These are phyloP conservation scores for Globisporangium recalcitrans DNA, from an alignment of 352 stramenopile genomes.

Conservation along the genomic window DNA sequence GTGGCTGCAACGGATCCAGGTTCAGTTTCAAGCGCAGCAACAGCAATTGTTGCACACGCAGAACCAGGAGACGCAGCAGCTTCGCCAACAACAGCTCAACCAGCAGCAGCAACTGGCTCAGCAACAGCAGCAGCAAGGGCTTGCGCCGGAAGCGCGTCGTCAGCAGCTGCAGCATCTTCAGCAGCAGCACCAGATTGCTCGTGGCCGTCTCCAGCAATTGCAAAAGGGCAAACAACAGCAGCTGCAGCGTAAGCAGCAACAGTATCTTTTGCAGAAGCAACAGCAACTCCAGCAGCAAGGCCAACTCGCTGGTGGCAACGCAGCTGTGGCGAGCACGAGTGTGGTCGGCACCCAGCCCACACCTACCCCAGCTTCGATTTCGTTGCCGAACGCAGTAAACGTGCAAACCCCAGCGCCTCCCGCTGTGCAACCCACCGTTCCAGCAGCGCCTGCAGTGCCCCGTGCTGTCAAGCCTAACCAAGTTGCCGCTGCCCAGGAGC, in stretches of 20 bases:
- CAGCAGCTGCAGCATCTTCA: slow-evolving; percentile 73
- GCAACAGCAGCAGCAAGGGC: slow-evolving; percentile 62
- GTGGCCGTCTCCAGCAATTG: slow-evolving; percentile 57
- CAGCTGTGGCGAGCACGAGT: slow-evolving; percentile 22
- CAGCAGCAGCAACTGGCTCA: slow-evolving; percentile 72
- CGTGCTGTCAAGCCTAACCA: slow-evolving; percentile 56
- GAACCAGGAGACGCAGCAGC: slow-evolving; percentile 72
- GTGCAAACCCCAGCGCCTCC: slow-evolving; percentile 25
- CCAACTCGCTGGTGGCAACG: slow-evolving; percentile 21
- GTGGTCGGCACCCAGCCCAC: slow-evolving; percentile 30
- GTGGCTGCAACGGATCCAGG: slow-evolving; percentile 75
- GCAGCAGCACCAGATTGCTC: slow-evolving; percentile 67
- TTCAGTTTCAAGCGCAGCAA: slow-evolving; percentile 77
- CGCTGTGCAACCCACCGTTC: slow-evolving; percentile 14
- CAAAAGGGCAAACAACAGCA: slow-evolving; percentile 82
- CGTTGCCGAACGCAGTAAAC: slow-evolving; percentile 33
- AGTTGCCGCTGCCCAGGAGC: slow-evolving; percentile 41
- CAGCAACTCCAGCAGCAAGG: slow-evolving; percentile 58
- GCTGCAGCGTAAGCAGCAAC: slow-evolving; percentile 75
- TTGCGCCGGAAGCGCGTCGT: slow-evolving; percentile 50
- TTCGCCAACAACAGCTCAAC: slow-evolving; percentile 69
- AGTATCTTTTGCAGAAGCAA: slow-evolving; percentile 76
- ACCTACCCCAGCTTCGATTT: slow-evolving; percentile 25
- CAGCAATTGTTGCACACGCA: slow-evolving; percentile 65
- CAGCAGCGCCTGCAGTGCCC: slow-evolving; percentile 22